Conservation (phyloP, 345 rosid species). For the Luvunga scandens region DNA sequence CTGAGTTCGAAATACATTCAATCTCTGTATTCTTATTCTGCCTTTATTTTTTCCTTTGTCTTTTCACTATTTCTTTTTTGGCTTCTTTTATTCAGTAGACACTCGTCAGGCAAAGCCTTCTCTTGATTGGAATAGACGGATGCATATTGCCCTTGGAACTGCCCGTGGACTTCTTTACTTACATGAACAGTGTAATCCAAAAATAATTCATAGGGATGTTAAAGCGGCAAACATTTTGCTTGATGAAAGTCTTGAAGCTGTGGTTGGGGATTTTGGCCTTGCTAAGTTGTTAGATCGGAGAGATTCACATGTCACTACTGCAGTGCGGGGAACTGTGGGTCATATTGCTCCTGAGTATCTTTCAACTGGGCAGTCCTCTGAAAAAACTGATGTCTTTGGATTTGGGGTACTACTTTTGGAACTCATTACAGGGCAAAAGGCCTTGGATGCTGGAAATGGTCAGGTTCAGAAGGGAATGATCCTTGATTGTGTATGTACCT, state of each 20-base stretch:
- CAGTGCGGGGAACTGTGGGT: constrained; percentile 93
- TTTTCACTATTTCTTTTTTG: not conserved
- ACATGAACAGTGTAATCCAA: constrained; percentile 95
- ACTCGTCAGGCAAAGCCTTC: constrained; percentile 57
- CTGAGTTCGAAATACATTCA: not conserved
- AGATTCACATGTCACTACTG: constrained; percentile 93
- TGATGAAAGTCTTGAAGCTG: constrained; percentile 89
- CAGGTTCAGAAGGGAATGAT: constrained; percentile 89
- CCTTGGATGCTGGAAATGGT: constrained; percentile 81
- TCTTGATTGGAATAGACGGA: constrained; percentile 80
- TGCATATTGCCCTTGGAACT: constrained; percentile 68
- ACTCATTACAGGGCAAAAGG: constrained; percentile 89
- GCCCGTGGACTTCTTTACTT: constrained; percentile 93
- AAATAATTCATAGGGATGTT: constrained; percentile 91
- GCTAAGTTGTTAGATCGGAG: constrained; percentile 81
- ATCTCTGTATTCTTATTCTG: not conserved
- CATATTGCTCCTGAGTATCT: constrained; percentile 98
- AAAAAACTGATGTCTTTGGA: constrained; percentile 93
- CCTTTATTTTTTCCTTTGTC: not conserved
- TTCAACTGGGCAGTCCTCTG: constrained; percentile 95
- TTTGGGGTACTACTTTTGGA: constrained; percentile 92
- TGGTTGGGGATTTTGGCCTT: constrained; percentile 93
- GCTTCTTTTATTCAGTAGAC: constrained; percentile 32
- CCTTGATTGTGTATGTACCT: constrained; percentile 68
- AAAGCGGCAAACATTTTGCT: constrained; percentile 95